Conservation (phyloP, 179 eudicot genomes). For the Carnegiea gigantea region DNA sequence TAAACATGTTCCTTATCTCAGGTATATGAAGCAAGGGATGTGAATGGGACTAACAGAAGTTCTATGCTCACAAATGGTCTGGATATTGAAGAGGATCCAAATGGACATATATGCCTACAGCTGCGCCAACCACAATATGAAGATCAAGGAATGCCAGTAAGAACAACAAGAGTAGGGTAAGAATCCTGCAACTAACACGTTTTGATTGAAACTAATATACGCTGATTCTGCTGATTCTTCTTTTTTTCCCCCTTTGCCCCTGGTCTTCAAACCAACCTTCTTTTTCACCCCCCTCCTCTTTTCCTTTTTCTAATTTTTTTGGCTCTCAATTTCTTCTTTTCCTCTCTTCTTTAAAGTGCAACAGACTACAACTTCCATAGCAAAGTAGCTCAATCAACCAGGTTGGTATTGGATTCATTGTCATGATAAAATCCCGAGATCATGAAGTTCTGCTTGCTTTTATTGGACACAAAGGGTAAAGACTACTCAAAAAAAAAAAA, state of each 20-base stretch:
- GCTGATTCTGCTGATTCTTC: neutral
- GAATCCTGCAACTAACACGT: constrained; percentile 8
- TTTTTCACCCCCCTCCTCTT: neutral
- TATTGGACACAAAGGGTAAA: constrained; percentile 13
- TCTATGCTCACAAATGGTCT: constrained; percentile 21
- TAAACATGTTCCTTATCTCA: constrained; percentile 15
- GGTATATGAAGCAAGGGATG: constrained; percentile 29
- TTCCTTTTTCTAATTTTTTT: neutral
- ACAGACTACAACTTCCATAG: constrained; percentile 31
- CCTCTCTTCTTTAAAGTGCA: constrained; percentile 1
- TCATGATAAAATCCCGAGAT: constrained; percentile 13
- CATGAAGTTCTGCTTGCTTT: neutral
- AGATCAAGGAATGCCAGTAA: constrained; percentile 25
- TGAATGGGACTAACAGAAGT: constrained; percentile 24
- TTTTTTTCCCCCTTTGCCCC: neutral
- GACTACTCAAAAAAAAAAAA: neutral
- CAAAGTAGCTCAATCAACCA: constrained; percentile 9
- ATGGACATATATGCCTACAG: constrained; percentile 29
- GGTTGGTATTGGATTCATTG: constrained; percentile 19
- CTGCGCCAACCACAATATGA: constrained; percentile 36
- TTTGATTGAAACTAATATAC: neutral
- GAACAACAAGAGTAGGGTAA: constrained; percentile 34
- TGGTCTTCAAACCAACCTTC: neutral
- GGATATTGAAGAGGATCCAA: constrained; percentile 24
- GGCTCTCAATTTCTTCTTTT: neutral